Conservation (phyloP, 202 grass and related monocot species). For the Miscanthus sacchariflorus region DNA sequence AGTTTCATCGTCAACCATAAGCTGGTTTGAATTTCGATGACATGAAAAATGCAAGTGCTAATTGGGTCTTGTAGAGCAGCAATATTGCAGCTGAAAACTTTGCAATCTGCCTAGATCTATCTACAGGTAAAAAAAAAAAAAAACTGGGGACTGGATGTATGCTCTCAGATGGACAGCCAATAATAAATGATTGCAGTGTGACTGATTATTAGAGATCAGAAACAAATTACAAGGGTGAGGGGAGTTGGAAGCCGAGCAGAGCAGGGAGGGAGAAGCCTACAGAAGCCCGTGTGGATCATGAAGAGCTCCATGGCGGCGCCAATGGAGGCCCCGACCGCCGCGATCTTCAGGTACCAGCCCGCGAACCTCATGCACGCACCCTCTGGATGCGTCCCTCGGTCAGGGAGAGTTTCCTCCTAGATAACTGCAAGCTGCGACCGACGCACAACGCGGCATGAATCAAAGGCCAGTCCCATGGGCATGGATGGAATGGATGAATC, state of each 20-base stretch:
- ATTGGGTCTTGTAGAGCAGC: neutral
- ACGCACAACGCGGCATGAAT: neutral
- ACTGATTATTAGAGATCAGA: neutral
- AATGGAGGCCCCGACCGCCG: conserved; percentile 58
- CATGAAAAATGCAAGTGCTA: neutral
- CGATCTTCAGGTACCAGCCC: conserved; percentile 74
- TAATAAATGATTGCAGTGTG: neutral
- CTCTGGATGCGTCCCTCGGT: neutral
- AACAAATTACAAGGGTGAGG: neutral
- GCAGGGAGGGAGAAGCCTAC: conserved; percentile 38
- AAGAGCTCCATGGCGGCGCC: conserved; percentile 88
- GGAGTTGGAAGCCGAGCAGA: neutral
- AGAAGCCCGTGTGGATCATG: conserved; percentile 93
- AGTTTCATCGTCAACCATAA: no score
- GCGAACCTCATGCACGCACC: neutral
- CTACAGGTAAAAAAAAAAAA: neutral
- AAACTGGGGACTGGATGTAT: neutral
- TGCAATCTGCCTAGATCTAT: neutral
- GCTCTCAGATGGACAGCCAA: neutral
- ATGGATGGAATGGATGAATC: neutral
- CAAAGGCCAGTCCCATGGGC: neutral
- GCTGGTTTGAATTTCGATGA: neutral
- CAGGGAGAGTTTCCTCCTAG: neutral
- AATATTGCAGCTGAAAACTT: neutral
- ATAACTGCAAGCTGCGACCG: neutral